Evolutionary conservation across 75 land plant species (phyloP).

Genomic region (Sequoiadendron giganteum): DNA sequence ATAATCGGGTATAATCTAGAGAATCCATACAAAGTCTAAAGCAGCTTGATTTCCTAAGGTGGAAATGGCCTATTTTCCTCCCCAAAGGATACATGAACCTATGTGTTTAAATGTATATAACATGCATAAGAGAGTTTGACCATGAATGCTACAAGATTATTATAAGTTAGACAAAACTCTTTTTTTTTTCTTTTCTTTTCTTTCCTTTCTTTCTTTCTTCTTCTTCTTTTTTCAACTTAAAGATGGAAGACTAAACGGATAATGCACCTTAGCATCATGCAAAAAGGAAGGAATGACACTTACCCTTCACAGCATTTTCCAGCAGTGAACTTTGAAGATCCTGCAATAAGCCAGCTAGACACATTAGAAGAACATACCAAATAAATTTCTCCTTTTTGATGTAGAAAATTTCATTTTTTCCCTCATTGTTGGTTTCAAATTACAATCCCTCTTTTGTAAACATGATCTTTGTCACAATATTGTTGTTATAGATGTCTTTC

Average conservation of each 20-base stretch:
- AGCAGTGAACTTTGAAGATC: constrained; percentile 47
- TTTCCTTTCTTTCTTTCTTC: neutral
- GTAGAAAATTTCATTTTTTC: neutral
- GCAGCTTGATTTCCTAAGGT: neutral
- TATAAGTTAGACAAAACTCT: neutral
- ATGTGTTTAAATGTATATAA: neutral
- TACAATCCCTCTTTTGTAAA: neutral
- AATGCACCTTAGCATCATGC: neutral
- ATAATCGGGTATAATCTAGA: neutral
- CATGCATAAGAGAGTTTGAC: neutral
- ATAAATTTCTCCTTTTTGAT: neutral
- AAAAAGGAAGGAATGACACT: neutral
- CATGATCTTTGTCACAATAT: neutral
- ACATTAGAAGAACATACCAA: neutral
- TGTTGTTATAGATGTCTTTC: neutral
- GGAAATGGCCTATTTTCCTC: neutral
- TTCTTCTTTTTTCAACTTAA: neutral
- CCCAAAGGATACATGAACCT: constrained; percentile 2
- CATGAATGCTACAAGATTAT: neutral
- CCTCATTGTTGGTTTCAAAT: neutral
- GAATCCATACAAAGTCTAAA: neutral
- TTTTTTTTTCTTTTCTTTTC: neutral
- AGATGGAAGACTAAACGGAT: neutral
- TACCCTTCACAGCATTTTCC: constrained; percentile 63
- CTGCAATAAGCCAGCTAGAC: constrained; percentile 24